These are phyloP conservation scores for Casuarina equisetifolia DNA, from an alignment of 306 rosid genomes.

Conservation along the genomic window DNA sequence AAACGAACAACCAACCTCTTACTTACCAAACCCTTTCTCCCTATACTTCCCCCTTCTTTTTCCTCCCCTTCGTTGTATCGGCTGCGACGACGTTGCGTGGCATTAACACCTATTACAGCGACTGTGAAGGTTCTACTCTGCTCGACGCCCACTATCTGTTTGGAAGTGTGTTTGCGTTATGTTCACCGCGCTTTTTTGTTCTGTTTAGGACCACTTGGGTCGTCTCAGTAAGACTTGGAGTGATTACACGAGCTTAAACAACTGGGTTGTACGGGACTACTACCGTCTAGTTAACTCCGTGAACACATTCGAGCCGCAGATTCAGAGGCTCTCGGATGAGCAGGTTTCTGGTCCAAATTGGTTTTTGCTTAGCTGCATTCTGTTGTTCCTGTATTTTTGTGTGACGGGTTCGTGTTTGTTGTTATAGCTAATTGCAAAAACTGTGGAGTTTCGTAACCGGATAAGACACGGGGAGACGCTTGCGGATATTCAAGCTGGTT, in stretches of 20 bases:
- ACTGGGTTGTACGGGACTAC: slow-evolving; percentile 84
- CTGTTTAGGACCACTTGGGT: slow-evolving; percentile 60
- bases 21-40: slow-evolving; percentile 12
- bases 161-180: slow-evolving; percentile 18
- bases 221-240: slow-evolving; percentile 48
- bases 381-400: not conserved
- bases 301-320: slow-evolving; percentile 61
- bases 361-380: not conserved
- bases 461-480: slow-evolving; percentile 69
- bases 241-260: slow-evolving; percentile 68
- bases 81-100: slow-evolving; percentile 36
- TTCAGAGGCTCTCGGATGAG: slow-evolving; percentile 63
- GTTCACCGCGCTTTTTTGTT: not conserved
- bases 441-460: slow-evolving; percentile 69
- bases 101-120: slow-evolving; percentile 24
- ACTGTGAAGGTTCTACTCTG: slow-evolving; percentile 48
- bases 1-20: slow-evolving; percentile 28
- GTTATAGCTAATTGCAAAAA: slow-evolving; percentile 60
- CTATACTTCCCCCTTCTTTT: slow-evolving; percentile 28
- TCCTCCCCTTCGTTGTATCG: slow-evolving; percentile 28
- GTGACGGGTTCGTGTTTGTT: not conserved
- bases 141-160: slow-evolving; percentile 28
- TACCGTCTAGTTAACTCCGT: slow-evolving; percentile 77
- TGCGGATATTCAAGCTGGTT: slow-evolving; percentile 92
- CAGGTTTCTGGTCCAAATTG: slow-evolving; percentile 38